Conservation (phyloP, 2,329 filamentous ascomycete species). For the Phaeoacremonium minimum region DNA sequence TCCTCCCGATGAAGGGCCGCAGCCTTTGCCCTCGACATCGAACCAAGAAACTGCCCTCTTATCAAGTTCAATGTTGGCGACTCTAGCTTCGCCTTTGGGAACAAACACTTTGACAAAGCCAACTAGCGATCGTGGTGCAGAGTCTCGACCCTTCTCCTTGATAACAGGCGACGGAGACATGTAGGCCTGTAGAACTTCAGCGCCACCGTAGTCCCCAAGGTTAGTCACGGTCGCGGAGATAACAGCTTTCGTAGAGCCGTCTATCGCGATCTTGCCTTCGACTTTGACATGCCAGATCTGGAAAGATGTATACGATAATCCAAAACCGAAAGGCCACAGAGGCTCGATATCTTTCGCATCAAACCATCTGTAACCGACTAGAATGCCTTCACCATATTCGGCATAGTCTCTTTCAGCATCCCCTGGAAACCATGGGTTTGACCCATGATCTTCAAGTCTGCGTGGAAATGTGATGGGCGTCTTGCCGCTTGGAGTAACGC, state of each 20-base stretch:
- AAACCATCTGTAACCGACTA: not conserved
- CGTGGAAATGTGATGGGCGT: conserved; percentile 56
- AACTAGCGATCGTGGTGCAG: not conserved
- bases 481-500: conserved; percentile 55
- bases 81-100: not conserved
- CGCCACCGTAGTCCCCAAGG: not conserved
- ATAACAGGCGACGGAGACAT: not conserved
- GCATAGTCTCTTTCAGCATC: not conserved
- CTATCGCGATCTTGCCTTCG: not conserved
- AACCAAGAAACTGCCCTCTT: not conserved
- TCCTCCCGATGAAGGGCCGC: not conserved
- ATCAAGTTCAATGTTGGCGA: not conserved
- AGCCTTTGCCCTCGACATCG: not conserved
- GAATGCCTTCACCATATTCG: not conserved
- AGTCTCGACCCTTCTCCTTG: not conserved
- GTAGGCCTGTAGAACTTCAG: not conserved
- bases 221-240: not conserved
- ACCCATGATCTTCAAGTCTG: conserved; percentile 53
- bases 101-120: not conserved
- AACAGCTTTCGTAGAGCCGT: not conserved
- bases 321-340: not conserved
- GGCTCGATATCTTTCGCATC: not conserved
- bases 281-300: not conserved
- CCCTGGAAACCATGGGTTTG: conserved; percentile 28
- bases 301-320: not conserved